Evolutionary conservation across 805 yeast genomes (phyloP).

Genomic region (Wickerhamomyces hampshirensis): DNA sequence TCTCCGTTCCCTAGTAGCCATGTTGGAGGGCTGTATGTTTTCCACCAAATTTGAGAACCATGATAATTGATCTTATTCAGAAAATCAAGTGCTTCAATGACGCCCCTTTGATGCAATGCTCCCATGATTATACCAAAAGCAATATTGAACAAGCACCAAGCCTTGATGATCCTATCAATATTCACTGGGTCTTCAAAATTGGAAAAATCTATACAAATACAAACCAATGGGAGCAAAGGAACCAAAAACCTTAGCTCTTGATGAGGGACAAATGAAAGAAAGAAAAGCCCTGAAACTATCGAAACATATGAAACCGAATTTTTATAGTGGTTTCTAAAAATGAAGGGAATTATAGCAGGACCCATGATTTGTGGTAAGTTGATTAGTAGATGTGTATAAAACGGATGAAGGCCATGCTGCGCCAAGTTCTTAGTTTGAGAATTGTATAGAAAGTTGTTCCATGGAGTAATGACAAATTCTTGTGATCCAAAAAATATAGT

Average conservation of each 20-base stretch:
- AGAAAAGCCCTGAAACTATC: slow-evolving; percentile 52
- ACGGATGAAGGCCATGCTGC: slow-evolving; percentile 79
- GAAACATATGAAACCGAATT: slow-evolving; percentile 55
- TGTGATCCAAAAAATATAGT: slow-evolving; percentile 36
- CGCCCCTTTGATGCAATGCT: slow-evolving; percentile 84
- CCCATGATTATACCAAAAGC: slow-evolving; percentile 67
- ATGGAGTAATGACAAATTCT: slow-evolving; percentile 53
- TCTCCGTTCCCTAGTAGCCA: slow-evolving; percentile 53
- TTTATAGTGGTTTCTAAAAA: slow-evolving; percentile 27
- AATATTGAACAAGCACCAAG: slow-evolving; percentile 65
- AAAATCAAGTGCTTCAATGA: slow-evolving; percentile 57
- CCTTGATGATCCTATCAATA: slow-evolving; percentile 19
- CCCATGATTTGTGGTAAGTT: slow-evolving; percentile 83
- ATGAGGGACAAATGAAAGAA: slow-evolving; percentile 76
- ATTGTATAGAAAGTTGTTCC: slow-evolving; percentile 75
- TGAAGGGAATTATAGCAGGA: slow-evolving; percentile 52
- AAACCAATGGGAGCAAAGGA: slow-evolving; percentile 71
- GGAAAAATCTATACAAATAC: slow-evolving; percentile 50
- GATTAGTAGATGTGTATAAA: slow-evolving; percentile 65
- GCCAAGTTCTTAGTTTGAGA: slow-evolving; percentile 51
- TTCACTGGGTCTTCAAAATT: slow-evolving; percentile 17
- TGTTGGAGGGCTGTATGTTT: slow-evolving; percentile 89
- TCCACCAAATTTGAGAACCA: slow-evolving; percentile 76
- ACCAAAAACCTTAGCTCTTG: slow-evolving; percentile 88
- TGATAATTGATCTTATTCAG: slow-evolving; percentile 26